These are phyloP conservation scores for Lasiosphaeria hispida DNA, from an alignment of 495 filamentous ascomycete species.

Conservation along the genomic window DNA sequence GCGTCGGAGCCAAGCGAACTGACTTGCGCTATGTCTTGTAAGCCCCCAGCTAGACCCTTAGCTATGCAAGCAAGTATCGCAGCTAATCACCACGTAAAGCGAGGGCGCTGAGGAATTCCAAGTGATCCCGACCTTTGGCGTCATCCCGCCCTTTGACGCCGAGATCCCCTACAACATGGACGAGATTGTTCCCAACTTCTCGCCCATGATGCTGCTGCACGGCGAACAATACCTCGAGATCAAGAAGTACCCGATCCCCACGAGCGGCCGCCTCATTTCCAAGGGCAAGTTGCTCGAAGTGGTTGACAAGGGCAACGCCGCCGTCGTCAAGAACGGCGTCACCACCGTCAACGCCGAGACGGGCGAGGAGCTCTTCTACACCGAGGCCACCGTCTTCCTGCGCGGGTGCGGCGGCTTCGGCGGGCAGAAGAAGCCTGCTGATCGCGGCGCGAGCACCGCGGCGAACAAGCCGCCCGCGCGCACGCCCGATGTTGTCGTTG, in stretches of 20 bases:
- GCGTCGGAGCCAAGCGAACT: constrained; percentile 88
- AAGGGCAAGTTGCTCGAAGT: constrained; percentile 90
- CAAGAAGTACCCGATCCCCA: constrained; percentile 91
- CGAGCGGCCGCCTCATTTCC: constrained; percentile 73
- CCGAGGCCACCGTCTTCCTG: constrained; percentile 88
- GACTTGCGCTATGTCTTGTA: constrained; percentile 80
- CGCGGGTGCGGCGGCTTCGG: constrained; percentile 91
- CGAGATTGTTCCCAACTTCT: constrained; percentile 90
- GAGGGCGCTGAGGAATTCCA: constrained; percentile 91
- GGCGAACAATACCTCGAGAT: constrained; percentile 98
- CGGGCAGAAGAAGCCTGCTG: constrained; percentile 72
- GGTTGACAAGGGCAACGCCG: constrained; percentile 90
- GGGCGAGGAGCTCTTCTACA: constrained; percentile 93
- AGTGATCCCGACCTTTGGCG: constrained; percentile 88
- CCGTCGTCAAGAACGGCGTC: constrained; percentile 74
- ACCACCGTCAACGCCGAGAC: constrained; percentile 78
- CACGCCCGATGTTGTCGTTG: constrained; percentile 73
- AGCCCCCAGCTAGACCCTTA: constrained; percentile 3
- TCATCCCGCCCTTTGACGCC: constrained; percentile 89
- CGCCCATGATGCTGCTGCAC: constrained; percentile 98
- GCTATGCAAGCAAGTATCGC: neutral
- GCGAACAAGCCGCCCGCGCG: constrained; percentile 76
- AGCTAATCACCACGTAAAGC: constrained; percentile 28
- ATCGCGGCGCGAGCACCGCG: constrained; percentile 75
- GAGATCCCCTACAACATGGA: constrained; percentile 74